phyloP scores from a whole-genome alignment of 306 rosid species.

The Inga laurina region DNA sequence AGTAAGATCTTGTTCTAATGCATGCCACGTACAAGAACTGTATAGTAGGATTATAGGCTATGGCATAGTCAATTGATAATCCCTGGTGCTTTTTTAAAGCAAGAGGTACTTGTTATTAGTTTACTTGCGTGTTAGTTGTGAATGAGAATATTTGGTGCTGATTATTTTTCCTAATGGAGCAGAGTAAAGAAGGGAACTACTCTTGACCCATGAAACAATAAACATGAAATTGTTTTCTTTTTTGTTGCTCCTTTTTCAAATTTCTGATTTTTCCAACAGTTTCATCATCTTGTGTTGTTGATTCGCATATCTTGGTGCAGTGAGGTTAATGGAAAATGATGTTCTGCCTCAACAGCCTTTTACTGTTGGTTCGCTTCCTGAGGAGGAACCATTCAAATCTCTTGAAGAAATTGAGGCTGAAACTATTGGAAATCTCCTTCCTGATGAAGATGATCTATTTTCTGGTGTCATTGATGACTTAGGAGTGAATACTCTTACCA shows the following conservation, averaged over 20 bases:
- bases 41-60: constrained; percentile 12
- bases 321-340: constrained; percentile 56
- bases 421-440: constrained; percentile 85
- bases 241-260: neutral
- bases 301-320: constrained; percentile 50
- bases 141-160: neutral
- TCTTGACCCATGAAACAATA: constrained; percentile 18
- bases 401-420: constrained; percentile 70
- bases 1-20: constrained; percentile 50
- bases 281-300: constrained; percentile 10
- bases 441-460: constrained; percentile 83
- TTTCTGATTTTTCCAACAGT: constrained; percentile 21
- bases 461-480: constrained; percentile 64
- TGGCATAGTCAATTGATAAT: neutral
- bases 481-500: constrained; percentile 41
- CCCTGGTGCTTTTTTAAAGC: neutral
- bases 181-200: constrained; percentile 9
- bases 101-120: constrained; percentile 25
- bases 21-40: constrained; percentile 17
- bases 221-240: constrained; percentile 10
- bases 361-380: constrained; percentile 43
- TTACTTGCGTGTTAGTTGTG: constrained; percentile 15
- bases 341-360: constrained; percentile 40
- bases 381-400: constrained; percentile 59
- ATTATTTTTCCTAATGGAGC: constrained; percentile 16